phyloP scores from a whole-genome alignment of 2,329 filamentous ascomycete genomes.

The Plenodomus lindquistii region DNA sequence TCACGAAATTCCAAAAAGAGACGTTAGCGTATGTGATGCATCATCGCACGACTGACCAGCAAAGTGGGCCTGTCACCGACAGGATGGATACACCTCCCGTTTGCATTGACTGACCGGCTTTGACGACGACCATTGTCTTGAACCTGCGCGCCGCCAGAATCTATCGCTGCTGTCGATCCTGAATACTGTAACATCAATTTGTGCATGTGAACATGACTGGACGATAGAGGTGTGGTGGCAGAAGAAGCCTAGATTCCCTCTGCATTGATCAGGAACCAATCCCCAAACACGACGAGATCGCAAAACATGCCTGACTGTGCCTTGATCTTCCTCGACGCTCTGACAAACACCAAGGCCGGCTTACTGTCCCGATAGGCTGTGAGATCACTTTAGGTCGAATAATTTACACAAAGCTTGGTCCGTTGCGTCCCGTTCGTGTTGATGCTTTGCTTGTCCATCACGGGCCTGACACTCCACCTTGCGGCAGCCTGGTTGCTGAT shows the following conservation, averaged over 20 bases:
- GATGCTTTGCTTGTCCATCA: neutral
- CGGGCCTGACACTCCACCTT: neutral
- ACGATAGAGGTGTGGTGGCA: neutral
- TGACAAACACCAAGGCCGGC: neutral
- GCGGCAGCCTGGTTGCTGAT: neutral
- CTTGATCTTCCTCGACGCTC: neutral
- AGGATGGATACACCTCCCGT: neutral
- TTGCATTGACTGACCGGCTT: neutral
- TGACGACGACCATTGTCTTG: neutral
- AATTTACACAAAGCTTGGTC: neutral
- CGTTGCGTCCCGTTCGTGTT: neutral
- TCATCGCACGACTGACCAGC: neutral
- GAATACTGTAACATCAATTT: neutral
- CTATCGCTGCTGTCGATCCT: no score
- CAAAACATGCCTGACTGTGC: neutral
- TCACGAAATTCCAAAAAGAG: neutral
- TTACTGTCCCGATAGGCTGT: neutral
- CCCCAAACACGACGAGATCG: no score
- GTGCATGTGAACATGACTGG: neutral
- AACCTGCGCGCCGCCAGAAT: neutral
- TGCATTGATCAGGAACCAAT: no score
- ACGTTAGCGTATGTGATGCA: neutral
- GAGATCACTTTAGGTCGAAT: neutral
- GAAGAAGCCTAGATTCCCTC: neutral
- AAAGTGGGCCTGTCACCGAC: neutral